Evolutionary conservation across 2,329 filamentous ascomycete genomes (phyloP).

Genomic region (Metarhizium rileyi): DNA sequence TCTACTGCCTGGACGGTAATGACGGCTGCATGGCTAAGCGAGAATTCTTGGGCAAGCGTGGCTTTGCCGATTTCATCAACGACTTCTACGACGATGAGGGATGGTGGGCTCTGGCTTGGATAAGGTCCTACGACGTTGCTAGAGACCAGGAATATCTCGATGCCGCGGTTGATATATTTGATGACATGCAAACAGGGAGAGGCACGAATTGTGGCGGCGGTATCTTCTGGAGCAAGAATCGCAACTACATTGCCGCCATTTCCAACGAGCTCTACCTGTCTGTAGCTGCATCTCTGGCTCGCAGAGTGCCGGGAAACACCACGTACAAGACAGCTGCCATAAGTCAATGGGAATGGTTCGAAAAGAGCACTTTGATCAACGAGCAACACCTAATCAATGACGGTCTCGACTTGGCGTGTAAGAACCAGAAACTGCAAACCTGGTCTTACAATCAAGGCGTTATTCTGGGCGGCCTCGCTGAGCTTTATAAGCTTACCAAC

Average conservation of each 20-base stretch:
- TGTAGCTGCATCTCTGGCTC: constrained; percentile 42
- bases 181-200: constrained; percentile 42
- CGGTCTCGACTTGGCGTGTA: constrained; percentile 36
- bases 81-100: constrained; percentile 50
- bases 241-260: constrained; percentile 42
- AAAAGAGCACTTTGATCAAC: constrained; percentile 41
- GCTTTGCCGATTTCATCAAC: constrained; percentile 35
- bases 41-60: constrained; percentile 22
- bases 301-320: constrained; percentile 30
- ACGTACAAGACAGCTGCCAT: constrained; percentile 39
- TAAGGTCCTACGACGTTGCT: constrained; percentile 46
- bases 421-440: constrained; percentile 39
- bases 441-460: constrained; percentile 52
- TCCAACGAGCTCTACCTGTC: constrained; percentile 49
- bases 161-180: constrained; percentile 42
- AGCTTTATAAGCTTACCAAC: constrained; percentile 36
- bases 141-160: constrained; percentile 41
- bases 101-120: constrained; percentile 55
- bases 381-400: constrained; percentile 41
- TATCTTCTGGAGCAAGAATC: constrained; percentile 46
- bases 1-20: constrained; percentile 23
- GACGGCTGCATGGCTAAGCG: constrained; percentile 23
- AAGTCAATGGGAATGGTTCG: constrained; percentile 44
- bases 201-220: constrained; percentile 41
- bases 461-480: constrained; percentile 44